phyloP scores from a whole-genome alignment of 2,329 filamentous ascomycete species.

The Colletotrichum sp. region DNA sequence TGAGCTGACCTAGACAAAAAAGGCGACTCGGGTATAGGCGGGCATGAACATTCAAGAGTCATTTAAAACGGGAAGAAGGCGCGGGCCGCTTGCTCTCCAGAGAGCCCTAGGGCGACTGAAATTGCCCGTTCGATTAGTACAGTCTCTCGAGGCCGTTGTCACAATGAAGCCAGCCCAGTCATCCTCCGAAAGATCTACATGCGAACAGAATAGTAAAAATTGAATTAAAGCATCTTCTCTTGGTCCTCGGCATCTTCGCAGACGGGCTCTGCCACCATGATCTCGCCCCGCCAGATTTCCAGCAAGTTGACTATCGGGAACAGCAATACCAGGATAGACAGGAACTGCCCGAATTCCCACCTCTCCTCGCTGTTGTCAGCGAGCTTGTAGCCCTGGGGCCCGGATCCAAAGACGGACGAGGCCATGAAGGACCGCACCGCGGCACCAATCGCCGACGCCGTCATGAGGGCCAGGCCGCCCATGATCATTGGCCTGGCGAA shows the following conservation, averaged over 20 bases:
- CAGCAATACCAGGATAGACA: conserved; percentile 63
- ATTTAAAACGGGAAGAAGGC: background rate
- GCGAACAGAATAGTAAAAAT: background rate
- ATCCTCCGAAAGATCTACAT: background rate
- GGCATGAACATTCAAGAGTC: background rate
- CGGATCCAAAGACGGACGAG: conserved; percentile 63
- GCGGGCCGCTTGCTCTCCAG: background rate
- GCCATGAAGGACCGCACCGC: conserved; percentile 61
- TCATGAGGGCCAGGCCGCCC: conserved; percentile 59
- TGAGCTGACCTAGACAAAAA: background rate
- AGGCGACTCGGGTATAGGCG: background rate
- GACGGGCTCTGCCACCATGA: conserved; percentile 31
- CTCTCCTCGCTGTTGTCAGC: conserved; percentile 56
- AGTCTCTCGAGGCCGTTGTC: background rate
- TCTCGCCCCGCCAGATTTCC: conserved; percentile 61
- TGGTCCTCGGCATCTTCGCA: background rate
- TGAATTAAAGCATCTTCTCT: background rate
- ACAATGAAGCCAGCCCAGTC: background rate
- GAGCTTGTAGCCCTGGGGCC: conserved; percentile 50
- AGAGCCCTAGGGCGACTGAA: fast-evolving
- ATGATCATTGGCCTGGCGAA: conserved; percentile 62
- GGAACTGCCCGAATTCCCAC: conserved; percentile 69
- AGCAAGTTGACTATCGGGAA: conserved; percentile 64
- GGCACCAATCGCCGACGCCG: conserved; percentile 62
- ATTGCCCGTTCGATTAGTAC: background rate